Evolutionary conservation across 257 asterid genomes (phyloP).

Genomic region (Vinca minor): DNA sequence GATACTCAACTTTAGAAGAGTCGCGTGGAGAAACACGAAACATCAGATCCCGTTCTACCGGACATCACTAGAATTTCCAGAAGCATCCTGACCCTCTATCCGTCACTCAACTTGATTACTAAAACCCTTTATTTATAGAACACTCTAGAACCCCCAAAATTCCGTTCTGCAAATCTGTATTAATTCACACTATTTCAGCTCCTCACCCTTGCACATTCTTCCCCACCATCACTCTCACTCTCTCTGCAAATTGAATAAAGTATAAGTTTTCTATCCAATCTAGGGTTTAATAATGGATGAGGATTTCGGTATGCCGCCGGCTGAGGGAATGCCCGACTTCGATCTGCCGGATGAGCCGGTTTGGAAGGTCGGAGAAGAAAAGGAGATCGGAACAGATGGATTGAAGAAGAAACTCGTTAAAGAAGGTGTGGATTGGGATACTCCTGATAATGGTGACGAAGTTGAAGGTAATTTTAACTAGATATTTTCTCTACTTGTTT

Average conservation of each 20-base stretch:
- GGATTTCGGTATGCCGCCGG: slow-evolving; percentile 38
- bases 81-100: no score
- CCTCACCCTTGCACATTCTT: no score
- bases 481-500: neutral
- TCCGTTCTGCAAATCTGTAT: neutral
- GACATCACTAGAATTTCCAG: no score
- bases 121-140: no score
- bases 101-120: no score
- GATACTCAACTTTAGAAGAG: no score
- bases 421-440: slow-evolving; percentile 42
- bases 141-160: slow-evolving; percentile 21
- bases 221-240: neutral
- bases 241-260: neutral
- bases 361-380: slow-evolving; percentile 44
- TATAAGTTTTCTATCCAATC: neutral
- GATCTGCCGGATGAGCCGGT: slow-evolving; percentile 32
- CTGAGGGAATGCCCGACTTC: slow-evolving; percentile 30
- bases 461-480: slow-evolving; percentile 30
- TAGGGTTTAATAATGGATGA: slow-evolving; percentile 20
- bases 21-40: no score
- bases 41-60: no score
- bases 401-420: slow-evolving; percentile 49
- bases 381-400: slow-evolving; percentile 42
- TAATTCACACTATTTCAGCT: no score
- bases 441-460: slow-evolving; percentile 49